Conservation (phyloP, 371 early-diverging fungal species). For the Mortierella sp. region DNA sequence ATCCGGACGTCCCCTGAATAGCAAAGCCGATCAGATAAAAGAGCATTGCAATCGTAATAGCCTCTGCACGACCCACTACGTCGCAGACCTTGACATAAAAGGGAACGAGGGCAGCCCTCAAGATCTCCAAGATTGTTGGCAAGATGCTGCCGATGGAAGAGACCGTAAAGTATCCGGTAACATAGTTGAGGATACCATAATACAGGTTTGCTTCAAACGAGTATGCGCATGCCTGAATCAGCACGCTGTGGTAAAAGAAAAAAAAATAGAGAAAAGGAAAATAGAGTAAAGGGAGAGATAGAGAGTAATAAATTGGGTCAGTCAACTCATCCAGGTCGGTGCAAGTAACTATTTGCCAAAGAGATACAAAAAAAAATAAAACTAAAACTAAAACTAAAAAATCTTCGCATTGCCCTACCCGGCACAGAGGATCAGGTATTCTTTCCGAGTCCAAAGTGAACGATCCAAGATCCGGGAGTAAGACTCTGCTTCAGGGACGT, state of each 20-base stretch:
- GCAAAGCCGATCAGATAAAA: slow-evolving; percentile 45
- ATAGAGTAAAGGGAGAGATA: background rate
- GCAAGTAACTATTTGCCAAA: background rate
- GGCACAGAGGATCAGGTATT: slow-evolving; percentile 12
- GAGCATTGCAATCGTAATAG: slow-evolving; percentile 31
- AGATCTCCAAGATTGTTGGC: slow-evolving; percentile 40
- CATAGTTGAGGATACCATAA: slow-evolving; percentile 9
- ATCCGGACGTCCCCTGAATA: slow-evolving; percentile 31
- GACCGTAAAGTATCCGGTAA: slow-evolving; percentile 32
- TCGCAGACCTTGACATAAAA: slow-evolving; percentile 53
- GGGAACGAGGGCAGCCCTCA: slow-evolving; percentile 50
- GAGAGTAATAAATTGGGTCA: background rate
- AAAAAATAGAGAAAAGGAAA: too few species aligned
- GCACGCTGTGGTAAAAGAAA: background rate
- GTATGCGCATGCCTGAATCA: slow-evolving; percentile 17
- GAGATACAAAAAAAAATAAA: background rate
- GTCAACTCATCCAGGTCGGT: background rate
- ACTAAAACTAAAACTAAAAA: too few species aligned
- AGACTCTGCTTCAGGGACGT: slow-evolving; percentile 7
- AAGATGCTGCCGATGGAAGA: slow-evolving; percentile 29
- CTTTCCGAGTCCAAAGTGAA: slow-evolving; percentile 18
- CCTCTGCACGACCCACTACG: slow-evolving; percentile 47
- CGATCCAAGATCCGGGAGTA: slow-evolving; percentile 18
- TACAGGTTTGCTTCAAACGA: slow-evolving; percentile 14
- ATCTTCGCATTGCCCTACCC: too few species aligned